Base-by-base conservation (phyloP, 495 filamentous ascomycete species). In the Chaetomidium leptoderma region DNA sequence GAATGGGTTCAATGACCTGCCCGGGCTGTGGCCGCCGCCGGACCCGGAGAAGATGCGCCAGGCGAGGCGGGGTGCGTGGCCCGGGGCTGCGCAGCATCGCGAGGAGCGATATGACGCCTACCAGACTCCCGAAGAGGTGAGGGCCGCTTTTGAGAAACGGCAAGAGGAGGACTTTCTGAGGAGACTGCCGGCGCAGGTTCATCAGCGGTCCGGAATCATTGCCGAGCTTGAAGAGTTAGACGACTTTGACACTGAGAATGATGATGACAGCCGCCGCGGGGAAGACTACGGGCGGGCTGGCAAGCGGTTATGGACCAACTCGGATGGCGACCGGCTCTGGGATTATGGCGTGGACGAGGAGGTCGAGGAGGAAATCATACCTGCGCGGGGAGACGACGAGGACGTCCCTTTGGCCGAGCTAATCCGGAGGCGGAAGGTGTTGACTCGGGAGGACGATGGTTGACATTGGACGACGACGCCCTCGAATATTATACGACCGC, bases 301-400 rank as follows among this genome's bases (percentile, higher is more conserved):
- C 8, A 82, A 84, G 63, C 81, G 85, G 59, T 79, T 72, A 7
- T 97, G 93, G 93, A 82, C 77, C 6, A 92, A 96, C 61, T 79
- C 84, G 0, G 92, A 96, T 40, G 93, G 93, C 4, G 91, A 97
- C 63, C 76, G 84, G 9, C 76, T 97, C 33, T 78, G 84, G 42
- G 93, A 98, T 66, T 98, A 91, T 69, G 93, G 93, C 2, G 89
- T 96, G 0, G 91, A 96, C 62, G 89, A 90, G 62, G 89, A 91
- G 9, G 81, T 76, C 9, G 89, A 95, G 63, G 85, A 85, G 57
- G 86, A 88, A 24, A 8, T 57, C 19, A 50, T 49, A 17, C 27
- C 54, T 6, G 59, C 46, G 11, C 47, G 53, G 1, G 54, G 66
- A 10, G 67, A 63, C 13, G 78, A 92, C 56, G 90, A 95, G 54